A percentile compares a stretch with the other conserved stretches of the same genome.
phyloP scores from a whole-genome alignment of 1,139 yeast species.

The Meyerozyma guilliermondii region DNA sequence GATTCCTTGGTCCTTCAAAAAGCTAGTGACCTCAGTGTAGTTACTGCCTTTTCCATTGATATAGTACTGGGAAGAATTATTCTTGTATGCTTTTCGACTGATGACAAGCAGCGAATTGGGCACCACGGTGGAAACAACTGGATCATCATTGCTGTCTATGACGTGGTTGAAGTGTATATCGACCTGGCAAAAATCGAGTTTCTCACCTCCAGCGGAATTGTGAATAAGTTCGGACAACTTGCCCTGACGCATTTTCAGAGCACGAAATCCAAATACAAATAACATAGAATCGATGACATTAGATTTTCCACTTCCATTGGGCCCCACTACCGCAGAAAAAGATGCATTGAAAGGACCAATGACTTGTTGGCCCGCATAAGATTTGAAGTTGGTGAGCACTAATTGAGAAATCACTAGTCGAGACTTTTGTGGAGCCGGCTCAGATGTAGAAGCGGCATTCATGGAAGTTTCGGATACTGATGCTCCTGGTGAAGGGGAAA shows the following conservation, averaged over 20 bases:
- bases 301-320: slow-evolving; percentile 97
- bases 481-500: slow-evolving; percentile 26
- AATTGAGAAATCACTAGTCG: slow-evolving; percentile 73
- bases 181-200: slow-evolving; percentile 75
- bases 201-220: slow-evolving; percentile 65
- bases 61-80: slow-evolving; percentile 74
- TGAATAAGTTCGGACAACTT: slow-evolving; percentile 88
- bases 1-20: slow-evolving; percentile 79
- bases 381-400: slow-evolving; percentile 81
- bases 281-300: slow-evolving; percentile 94
- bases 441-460: neutral
- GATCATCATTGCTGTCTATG: slow-evolving; percentile 51
- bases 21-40: slow-evolving; percentile 73
- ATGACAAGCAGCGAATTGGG: slow-evolving; percentile 62
- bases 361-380: slow-evolving; percentile 91
- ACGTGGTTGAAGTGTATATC: slow-evolving; percentile 89
- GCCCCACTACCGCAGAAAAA: slow-evolving; percentile 98
- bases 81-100: slow-evolving; percentile 72
- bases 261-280: slow-evolving; percentile 96
- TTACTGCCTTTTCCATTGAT: slow-evolving; percentile 66
- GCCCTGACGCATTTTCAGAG: slow-evolving; percentile 94
- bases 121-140: slow-evolving; percentile 29
- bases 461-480: slow-evolving; percentile 13
- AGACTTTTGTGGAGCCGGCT: slow-evolving; percentile 26
- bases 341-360: slow-evolving; percentile 94